These are phyloP conservation scores for Onygena corvina DNA, from an alignment of 2,329 filamentous ascomycete species.

Conservation along the genomic window DNA sequence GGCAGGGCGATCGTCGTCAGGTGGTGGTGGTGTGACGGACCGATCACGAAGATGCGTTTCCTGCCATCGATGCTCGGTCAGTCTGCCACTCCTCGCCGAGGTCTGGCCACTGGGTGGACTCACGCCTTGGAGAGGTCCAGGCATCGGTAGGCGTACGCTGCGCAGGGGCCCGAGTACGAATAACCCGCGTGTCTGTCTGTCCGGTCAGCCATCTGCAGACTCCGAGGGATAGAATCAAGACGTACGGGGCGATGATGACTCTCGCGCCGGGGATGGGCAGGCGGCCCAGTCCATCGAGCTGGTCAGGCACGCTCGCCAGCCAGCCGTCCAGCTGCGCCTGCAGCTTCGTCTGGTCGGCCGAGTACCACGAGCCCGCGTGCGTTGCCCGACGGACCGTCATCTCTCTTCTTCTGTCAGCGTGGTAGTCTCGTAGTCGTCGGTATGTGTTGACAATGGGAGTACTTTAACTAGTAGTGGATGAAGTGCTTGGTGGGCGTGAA, in stretches of 20 bases:
- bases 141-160: slow-evolving; percentile 86
- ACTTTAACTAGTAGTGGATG: not conserved
- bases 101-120: slow-evolving; percentile 20
- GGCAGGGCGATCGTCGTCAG: slow-evolving; percentile 67
- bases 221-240: slow-evolving; percentile 8
- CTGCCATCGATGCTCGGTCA: slow-evolving; percentile 28
- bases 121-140: slow-evolving; percentile 68
- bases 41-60: slow-evolving; percentile 83
- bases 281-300: slow-evolving; percentile 49
- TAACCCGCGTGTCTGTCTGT: slow-evolving; percentile 76
- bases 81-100: not conserved
- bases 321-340: slow-evolving; percentile 59
- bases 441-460: not conserved
- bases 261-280: slow-evolving; percentile 64
- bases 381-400: slow-evolving; percentile 45
- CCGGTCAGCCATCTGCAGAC: slow-evolving; percentile 18
- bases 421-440: not conserved
- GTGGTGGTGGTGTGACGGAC: slow-evolving; percentile 81
- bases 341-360: slow-evolving; percentile 47
- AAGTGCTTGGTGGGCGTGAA: not conserved
- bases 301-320: slow-evolving; percentile 57
- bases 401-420: not conserved
- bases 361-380: slow-evolving; percentile 87
- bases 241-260: slow-evolving; percentile 87
- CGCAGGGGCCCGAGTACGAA: slow-evolving; percentile 77